Evolutionary conservation across 2,329 filamentous ascomycete species (phyloP).

Genomic region (Microdochium bolleyi): DNA sequence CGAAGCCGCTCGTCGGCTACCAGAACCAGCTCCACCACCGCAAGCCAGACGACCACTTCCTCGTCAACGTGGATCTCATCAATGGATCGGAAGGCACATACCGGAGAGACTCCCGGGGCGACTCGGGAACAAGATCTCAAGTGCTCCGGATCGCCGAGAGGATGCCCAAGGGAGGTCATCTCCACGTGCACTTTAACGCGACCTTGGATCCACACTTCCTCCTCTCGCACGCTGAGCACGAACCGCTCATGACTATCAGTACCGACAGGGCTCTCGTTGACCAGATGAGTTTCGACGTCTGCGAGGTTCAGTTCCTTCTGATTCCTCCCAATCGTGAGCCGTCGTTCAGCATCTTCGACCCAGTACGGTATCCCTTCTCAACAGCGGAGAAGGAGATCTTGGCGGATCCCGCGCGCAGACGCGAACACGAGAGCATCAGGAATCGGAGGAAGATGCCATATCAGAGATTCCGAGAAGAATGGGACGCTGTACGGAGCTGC

Average conservation of each 20-base stretch:
- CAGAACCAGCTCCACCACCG: slow-evolving; percentile 33
- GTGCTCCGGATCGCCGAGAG: slow-evolving; percentile 46
- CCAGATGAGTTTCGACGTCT: slow-evolving; percentile 34
- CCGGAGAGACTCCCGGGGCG: neutral
- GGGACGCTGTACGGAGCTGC: neutral
- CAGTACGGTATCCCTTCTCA: neutral
- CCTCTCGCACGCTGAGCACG: slow-evolving; percentile 43
- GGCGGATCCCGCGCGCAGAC: slow-evolving; percentile 38
- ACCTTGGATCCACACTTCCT: slow-evolving; percentile 55
- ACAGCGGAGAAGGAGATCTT: slow-evolving; percentile 19
- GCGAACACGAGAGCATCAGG: slow-evolving; percentile 32
- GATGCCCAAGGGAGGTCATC: slow-evolving; percentile 65
- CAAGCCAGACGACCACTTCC: slow-evolving; percentile 48
- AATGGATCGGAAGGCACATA: slow-evolving; percentile 11
- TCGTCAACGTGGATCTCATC: slow-evolving; percentile 46
- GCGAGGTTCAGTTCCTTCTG: slow-evolving; percentile 57
- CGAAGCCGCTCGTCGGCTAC: slow-evolving; percentile 2
- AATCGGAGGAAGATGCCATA: slow-evolving; percentile 31
- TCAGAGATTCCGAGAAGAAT: slow-evolving; percentile 25
- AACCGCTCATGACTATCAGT: slow-evolving; percentile 62
- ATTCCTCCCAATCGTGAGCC: slow-evolving; percentile 12
- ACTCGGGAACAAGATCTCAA: slow-evolving; percentile 29
- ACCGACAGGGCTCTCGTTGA: slow-evolving; percentile 44
- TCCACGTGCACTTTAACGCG: slow-evolving; percentile 75
- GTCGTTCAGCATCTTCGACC: neutral